Percentiles rank a stretch among this genome's conserved stretches.
Conservation (phyloP, 768 basidiomycete genomes). For the Lentinus tigrinus region DNA sequence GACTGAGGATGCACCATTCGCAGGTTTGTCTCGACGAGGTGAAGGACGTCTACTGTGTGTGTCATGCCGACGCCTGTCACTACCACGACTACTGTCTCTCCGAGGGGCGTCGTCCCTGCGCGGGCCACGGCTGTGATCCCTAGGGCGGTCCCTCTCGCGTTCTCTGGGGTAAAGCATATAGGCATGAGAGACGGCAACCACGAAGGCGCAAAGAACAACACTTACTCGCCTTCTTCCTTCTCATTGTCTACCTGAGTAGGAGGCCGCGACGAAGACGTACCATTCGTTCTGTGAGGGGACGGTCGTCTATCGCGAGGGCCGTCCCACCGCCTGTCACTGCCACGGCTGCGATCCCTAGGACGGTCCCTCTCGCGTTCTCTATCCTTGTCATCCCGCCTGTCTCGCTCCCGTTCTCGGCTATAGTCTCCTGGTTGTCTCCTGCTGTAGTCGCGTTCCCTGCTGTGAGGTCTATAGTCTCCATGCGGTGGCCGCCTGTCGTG, state of each 20-base stretch:
- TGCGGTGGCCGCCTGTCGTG: constrained; percentile 27
- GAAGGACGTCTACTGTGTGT: constrained; percentile 7
- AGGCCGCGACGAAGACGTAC: too few species aligned
- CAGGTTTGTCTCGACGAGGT: constrained; percentile 8
- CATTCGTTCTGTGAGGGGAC: too few species aligned
- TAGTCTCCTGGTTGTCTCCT: constrained; percentile 33
- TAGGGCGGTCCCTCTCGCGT: constrained; percentile 22
- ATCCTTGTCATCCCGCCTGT: constrained; percentile 17
- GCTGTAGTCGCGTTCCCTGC: constrained; percentile 36
- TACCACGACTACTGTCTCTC: neutral
- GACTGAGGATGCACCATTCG: constrained; percentile 9
- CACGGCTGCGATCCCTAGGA: neutral
- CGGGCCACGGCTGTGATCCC: neutral
- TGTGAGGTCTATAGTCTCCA: constrained; percentile 29
- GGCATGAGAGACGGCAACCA: too few species aligned
- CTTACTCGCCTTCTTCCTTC: too few species aligned
- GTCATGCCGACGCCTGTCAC: constrained; percentile 16
- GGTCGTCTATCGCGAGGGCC: too few species aligned
- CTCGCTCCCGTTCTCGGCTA: constrained; percentile 33
- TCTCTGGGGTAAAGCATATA: too few species aligned
- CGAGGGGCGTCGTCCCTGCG: neutral
- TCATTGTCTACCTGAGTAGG: too few species aligned
- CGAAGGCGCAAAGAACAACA: too few species aligned
- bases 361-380: constrained; percentile 33
- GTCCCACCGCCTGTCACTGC: too few species aligned